Evolutionary conservation across 208 protist genomes (phyloP), one percentile per base, ranked within the genome.

Genomic region (Wallacemonas rigidus): DNA sequence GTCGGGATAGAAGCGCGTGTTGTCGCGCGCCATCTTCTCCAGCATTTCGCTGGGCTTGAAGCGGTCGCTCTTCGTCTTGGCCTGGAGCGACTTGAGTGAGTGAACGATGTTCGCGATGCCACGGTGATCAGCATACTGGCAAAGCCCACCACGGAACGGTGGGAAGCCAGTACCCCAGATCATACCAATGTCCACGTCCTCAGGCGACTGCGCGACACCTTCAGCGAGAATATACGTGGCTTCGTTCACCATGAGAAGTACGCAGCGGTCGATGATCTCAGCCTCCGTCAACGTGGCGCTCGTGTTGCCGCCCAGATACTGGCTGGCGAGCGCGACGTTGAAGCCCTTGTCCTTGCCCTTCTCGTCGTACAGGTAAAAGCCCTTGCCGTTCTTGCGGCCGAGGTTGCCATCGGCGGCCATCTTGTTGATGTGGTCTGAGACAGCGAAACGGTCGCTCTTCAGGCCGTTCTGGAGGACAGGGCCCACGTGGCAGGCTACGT

Each of bases 221-320:
- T 95, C 89, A 53, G 83, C 65, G 1, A 96, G 77, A 70, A 95
- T 94, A 51, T 79, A 78, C 6, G 70, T 71, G 1, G 92, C 92
- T 60, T 96, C 92, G 81, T 95, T 95, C 47, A 94, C 83, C 92
- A 96, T 96, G 43, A 93, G 69, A 38, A 96, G 74, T 6, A 92
- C 55, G 76, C 87, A 95, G 57, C 92, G 85, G 75, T 96, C 89
- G 7, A 95, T 79, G 60, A 96, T 91, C 39, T 95, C 89, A 14
- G 69, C 72, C 67, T 72, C 74, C 12, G 71, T 65, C 47, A 91
- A 67, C 67, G 75, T 76, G 14, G 69, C 53, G 67, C 54, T 62
- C 36, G 77, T 63, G 43, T 75, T 73, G 74, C 60, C 40, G 53
- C 77, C 74, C 38, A 92, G 53, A 68, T 87, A 89, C 53, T 76